These are phyloP conservation scores for Dianthus caryophyllus DNA, from an alignment of 148 eudicot genomes.

Conservation along the genomic window DNA sequence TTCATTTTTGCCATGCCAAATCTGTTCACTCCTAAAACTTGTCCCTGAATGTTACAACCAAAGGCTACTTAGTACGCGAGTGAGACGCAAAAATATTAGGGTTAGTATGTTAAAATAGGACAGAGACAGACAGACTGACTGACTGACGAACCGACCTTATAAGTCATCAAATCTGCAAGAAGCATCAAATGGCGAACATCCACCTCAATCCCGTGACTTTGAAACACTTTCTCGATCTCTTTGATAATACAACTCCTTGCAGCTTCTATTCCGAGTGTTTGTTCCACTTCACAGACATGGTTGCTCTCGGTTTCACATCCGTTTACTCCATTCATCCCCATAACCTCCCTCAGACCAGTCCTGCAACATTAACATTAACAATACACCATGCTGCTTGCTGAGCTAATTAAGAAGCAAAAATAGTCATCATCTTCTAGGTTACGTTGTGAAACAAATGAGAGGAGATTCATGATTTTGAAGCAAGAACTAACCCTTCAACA, in stretches of 20 bases:
- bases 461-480: background rate
- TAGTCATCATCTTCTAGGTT: background rate
- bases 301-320: conserved; percentile 60
- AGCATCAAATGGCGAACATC: conserved; percentile 94
- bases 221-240: conserved; percentile 66
- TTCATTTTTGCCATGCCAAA: conserved; percentile 74
- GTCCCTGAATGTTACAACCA: conserved; percentile 58
- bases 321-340: conserved; percentile 68
- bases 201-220: conserved; percentile 65
- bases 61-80: background rate
- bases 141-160: no score
- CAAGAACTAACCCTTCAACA: conserved; percentile 74
- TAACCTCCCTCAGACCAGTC: conserved; percentile 63
- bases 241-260: conserved; percentile 62
- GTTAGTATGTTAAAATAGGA: background rate
- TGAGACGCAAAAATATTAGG: no score
- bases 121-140: no score
- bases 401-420: background rate
- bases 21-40: conserved; percentile 73
- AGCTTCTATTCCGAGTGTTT: conserved; percentile 84
- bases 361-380: conserved; percentile 37
- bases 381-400: background rate
- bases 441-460: background rate
- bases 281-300: conserved; percentile 62
- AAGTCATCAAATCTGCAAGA: conserved; percentile 87